These are phyloP conservation scores for Cicer arietinum DNA, from an alignment of 306 rosid species.

Conservation along the genomic window DNA sequence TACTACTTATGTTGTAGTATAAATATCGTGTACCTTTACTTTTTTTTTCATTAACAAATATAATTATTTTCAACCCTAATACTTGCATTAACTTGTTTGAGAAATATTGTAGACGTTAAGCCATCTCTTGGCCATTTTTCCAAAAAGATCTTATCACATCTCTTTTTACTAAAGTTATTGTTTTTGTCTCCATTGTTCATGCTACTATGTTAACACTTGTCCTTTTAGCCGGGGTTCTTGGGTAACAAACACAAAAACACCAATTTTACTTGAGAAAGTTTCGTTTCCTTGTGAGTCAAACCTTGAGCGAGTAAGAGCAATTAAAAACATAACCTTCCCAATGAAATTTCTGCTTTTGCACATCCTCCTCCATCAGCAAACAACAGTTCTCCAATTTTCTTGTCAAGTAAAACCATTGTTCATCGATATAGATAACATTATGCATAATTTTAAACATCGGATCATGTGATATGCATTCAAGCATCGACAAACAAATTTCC, in stretches of 20 bases:
- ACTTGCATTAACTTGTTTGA: too few species aligned
- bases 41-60: too few species aligned
- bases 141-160: background rate
- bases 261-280: background rate
- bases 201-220: background rate
- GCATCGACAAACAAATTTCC: constrained; percentile 2
- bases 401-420: constrained; percentile 3
- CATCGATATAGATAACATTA: background rate
- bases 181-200: constrained; percentile 2
- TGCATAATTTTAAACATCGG: background rate
- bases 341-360: background rate
- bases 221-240: background rate
- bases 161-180: constrained; percentile 1
- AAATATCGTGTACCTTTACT: too few species aligned
- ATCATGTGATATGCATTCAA: background rate
- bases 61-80: too few species aligned
- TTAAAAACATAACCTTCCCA: background rate
- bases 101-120: too few species aligned
- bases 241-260: background rate
- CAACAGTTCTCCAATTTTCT: background rate
- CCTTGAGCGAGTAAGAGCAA: background rate
- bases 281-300: background rate
- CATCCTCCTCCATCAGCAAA: too few species aligned
- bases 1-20: too few species aligned
- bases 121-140: too few species aligned